Base-by-base conservation (phyloP, 176 grass and related monocot species). In the Juncus inflexus region DNA sequence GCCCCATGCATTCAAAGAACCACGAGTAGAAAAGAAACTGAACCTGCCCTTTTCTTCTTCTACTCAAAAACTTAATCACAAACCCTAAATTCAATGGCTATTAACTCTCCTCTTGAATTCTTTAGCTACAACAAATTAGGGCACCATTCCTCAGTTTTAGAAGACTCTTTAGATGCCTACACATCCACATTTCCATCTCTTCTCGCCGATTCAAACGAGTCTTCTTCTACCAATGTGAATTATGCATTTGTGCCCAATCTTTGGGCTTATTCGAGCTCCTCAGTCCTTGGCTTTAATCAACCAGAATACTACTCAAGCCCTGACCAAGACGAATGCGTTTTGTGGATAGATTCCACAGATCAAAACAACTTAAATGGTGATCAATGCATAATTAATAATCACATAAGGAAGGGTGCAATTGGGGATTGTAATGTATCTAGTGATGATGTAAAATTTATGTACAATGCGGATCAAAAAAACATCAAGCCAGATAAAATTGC, bases 241-340 rank as follows among this genome's bases (percentile, higher is more conserved):
- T 70, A 70, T 42, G 38, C 37, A 55, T 15, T 70, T 5, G 56
- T 37, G 3, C 53, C 67, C 13, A 11, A 70, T 70, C 40, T 19
- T 58, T 45, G 50, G 53, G n/a, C 28, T 43, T 70, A 70, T 42
- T 70, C 37, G 37, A 70, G 53, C 53, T 70, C 67, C 11, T 70
- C 67, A 40, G 67, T 70, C 38, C 67, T 70, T 58, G 58, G 56
- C 19, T 70, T 70, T 12, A 51, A 70, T 70, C 67, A 51, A 58
- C 37, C n/a, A 12, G 38, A 55, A n/a, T 58, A 42, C 42, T 42
- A 70, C 37, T 70, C 67, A 1, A 70, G 67, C 13, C 67, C 67
- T 4, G 67, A 70, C 2, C 38, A 70, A 58, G 67, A 70, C 8
- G 67, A 70, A 42, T 70, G 52, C 3, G 37, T 58, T 15, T 10